Conservation (phyloP, 306 rosid species). For the Glycine latifolia region DNA sequence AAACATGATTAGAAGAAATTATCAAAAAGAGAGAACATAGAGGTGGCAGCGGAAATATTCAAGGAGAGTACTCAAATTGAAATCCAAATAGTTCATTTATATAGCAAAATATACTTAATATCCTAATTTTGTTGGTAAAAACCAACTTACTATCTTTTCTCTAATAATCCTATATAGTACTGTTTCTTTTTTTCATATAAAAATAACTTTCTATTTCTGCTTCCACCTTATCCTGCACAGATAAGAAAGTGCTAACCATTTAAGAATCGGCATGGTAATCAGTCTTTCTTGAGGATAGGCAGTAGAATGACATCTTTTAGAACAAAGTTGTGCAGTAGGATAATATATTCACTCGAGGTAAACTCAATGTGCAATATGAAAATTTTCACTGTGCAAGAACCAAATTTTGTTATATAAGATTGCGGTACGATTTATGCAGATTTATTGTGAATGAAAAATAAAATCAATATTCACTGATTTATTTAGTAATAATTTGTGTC, state of each 20-base stretch:
- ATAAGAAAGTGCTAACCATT: too few relatives aligned
- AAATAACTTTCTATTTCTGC: too few relatives aligned
- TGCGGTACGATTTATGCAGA: neutral
- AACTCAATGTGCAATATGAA: neutral
- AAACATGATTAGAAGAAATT: neutral
- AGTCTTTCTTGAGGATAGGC: too few relatives aligned
- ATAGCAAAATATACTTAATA: too few relatives aligned
- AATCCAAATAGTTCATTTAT: too few relatives aligned
- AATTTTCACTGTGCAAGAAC: slow-evolving; percentile 10
- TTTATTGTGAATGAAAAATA: slow-evolving; percentile 21
- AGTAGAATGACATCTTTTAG: neutral
- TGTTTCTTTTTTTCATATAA: too few relatives aligned
- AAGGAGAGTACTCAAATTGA: neutral
- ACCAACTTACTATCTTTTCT: too few relatives aligned
- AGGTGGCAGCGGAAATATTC: neutral
- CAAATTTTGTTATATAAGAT: neutral
- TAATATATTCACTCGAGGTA: too few relatives aligned
- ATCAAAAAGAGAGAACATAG: neutral
- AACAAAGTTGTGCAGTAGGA: neutral
- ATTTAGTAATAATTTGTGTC: neutral
- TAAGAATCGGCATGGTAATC: too few relatives aligned
- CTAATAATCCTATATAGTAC: too few relatives aligned
- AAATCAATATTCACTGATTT: slow-evolving; percentile 29
- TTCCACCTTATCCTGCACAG: too few relatives aligned
- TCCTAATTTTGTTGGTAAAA: too few relatives aligned